A percentile compares a stretch with the other conserved stretches of the same genome.
Conservation (phyloP, 2,329 filamentous ascomycete species). For the Epicoccum nigrum region DNA sequence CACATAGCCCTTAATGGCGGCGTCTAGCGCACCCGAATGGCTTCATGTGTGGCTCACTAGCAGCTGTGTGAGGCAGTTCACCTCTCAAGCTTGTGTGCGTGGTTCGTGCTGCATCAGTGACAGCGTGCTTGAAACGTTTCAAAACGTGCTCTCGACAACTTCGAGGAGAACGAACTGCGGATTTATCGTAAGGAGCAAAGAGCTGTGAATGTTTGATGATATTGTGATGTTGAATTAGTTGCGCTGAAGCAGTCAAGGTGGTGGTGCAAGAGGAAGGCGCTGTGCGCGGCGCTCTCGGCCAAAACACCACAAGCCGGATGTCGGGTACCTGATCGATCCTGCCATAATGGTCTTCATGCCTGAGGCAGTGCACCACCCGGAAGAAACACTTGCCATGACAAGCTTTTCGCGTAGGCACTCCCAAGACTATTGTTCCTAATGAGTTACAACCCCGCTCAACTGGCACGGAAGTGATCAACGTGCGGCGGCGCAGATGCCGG, state of each 20-base stretch:
- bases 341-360: constrained; percentile 29
- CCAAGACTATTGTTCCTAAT: constrained; percentile 21
- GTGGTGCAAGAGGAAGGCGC: not conserved
- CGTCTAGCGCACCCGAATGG: constrained; percentile 33
- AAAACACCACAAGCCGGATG: constrained; percentile 25
- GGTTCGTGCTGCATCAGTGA: constrained; percentile 19
- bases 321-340: constrained; percentile 30
- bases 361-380: constrained; percentile 23
- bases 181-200: not conserved
- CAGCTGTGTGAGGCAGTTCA: constrained; percentile 25
- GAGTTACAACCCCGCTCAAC: constrained; percentile 32
- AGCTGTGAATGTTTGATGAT: not conserved
- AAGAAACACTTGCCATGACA: constrained; percentile 31
- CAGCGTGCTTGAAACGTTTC: constrained; percentile 24
- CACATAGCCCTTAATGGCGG: constrained; percentile 40
- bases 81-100: constrained; percentile 21
- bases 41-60: constrained; percentile 29
- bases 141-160: constrained; percentile 13
- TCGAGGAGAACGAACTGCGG: not conserved
- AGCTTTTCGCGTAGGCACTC: constrained; percentile 16
- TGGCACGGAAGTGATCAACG: constrained; percentile 20
- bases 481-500: constrained; percentile 29
- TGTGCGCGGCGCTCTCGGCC: constrained; percentile 22
- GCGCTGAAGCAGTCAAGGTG: not conserved
- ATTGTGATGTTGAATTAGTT: not conserved